Percentiles rank a stretch among this genome's conserved stretches.
Evolutionary conservation across 108 stramenopile species (phyloP).

Genomic region (Phaeodactylum tricornutum): DNA sequence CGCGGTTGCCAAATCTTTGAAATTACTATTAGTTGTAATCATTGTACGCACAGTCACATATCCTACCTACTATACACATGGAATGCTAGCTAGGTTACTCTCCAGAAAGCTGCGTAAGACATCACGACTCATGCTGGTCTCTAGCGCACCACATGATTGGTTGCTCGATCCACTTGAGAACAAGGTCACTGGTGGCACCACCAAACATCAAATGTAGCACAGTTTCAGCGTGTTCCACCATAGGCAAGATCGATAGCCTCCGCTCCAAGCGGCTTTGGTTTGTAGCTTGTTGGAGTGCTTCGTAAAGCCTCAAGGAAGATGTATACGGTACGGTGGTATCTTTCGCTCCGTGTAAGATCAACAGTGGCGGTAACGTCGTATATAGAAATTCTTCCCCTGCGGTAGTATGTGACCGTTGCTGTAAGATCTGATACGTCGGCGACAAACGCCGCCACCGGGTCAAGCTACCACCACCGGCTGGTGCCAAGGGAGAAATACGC

Average conservation of each 20-base stretch:
- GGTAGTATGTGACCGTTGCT: no score
- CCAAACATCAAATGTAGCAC: constrained; percentile 9
- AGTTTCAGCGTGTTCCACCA: constrained; percentile 4
- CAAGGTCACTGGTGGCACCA: neutral
- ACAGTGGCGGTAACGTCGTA: neutral
- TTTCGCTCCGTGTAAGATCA: neutral
- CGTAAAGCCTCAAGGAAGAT: neutral
- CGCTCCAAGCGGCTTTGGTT: no score
- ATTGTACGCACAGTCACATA: no score
- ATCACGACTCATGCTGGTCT: no score
- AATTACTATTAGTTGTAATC: no score
- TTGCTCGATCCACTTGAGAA: neutral
- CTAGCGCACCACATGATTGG: no score
- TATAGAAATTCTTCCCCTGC: neutral
- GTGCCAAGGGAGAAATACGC: constrained; percentile 18
- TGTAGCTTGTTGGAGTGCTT: neutral
- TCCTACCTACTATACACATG: no score
- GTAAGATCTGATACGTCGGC: neutral
- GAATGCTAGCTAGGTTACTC: no score
- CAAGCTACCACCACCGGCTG: constrained; percentile 9
- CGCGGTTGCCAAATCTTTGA: no score
- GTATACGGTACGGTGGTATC: constrained; percentile 7
- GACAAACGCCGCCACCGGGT: constrained; percentile 1
- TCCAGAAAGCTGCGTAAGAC: no score
- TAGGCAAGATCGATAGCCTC: neutral